Conservation (phyloP, 352 stramenopile species). For the Phytophthora fragariae region DNA sequence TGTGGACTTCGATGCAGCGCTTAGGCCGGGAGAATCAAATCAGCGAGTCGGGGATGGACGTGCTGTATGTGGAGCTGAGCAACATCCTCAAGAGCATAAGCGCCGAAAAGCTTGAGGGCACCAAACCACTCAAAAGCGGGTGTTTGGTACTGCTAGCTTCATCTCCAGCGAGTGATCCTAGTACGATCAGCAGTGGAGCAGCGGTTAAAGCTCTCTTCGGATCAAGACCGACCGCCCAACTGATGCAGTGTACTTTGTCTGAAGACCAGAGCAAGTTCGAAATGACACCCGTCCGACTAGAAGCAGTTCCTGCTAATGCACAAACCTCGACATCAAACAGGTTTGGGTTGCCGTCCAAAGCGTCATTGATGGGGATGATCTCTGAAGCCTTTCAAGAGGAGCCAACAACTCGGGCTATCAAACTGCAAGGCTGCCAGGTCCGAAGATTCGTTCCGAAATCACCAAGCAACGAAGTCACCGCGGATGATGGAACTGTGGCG, state of each 20-base stretch:
- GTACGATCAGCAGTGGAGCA: constrained; percentile 17
- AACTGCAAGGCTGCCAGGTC: constrained; percentile 63
- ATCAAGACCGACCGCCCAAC: constrained; percentile 32
- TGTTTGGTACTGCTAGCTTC: constrained; percentile 62
- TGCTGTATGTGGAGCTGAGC: constrained; percentile 64
- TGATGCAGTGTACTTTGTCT: constrained; percentile 62
- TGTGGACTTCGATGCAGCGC: constrained; percentile 70
- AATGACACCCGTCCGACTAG: constrained; percentile 45
- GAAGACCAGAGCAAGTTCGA: constrained; percentile 71
- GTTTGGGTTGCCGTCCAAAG: constrained; percentile 49
- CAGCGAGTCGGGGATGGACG: constrained; percentile 54
- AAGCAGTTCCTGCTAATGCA: constrained; percentile 3
- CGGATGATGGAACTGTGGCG: not conserved
- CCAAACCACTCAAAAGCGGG: constrained; percentile 52
- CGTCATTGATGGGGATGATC: constrained; percentile 63
- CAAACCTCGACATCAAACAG: constrained; percentile 30
- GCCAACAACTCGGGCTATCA: constrained; percentile 40
- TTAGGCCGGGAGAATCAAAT: constrained; percentile 61
- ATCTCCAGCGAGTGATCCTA: constrained; percentile 24
- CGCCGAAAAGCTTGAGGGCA: constrained; percentile 68
- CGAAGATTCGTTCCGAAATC: constrained; percentile 37
- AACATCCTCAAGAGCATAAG: constrained; percentile 65
- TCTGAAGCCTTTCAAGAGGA: constrained; percentile 51
- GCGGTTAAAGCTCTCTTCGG: constrained; percentile 48
- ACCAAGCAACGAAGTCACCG: not conserved